Conservation (phyloP, 345 rosid species). For the Corchorus olitorius region DNA sequence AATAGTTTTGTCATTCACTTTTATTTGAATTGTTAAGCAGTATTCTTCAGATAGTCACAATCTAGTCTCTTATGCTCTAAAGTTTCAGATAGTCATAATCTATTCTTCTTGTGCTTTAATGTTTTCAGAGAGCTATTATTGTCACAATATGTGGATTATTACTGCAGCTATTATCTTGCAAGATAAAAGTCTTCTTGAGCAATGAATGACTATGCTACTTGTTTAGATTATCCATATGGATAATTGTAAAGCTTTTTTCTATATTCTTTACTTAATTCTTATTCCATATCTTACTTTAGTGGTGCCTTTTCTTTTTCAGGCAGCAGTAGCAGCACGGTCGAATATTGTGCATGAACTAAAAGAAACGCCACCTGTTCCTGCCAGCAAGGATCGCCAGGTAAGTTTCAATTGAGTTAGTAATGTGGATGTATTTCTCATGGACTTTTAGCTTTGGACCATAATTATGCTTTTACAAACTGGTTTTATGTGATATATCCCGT, state of each 20-base stretch:
- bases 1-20: background rate
- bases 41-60: background rate
- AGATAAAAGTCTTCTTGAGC: background rate
- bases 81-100: no score
- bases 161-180: background rate
- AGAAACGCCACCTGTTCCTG: slow-evolving; percentile 48
- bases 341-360: slow-evolving; percentile 54
- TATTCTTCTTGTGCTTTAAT: no score
- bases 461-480: background rate
- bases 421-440: background rate
- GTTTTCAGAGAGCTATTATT: background rate
- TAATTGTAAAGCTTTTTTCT: background rate
- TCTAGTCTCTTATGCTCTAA: no score
- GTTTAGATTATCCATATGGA: background rate
- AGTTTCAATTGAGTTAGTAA: slow-evolving; percentile 26
- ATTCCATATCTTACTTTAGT: background rate
- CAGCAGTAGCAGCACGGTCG: slow-evolving; percentile 80
- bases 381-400: slow-evolving; percentile 59
- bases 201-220: background rate
- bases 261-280: background rate
- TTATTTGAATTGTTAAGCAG: background rate
- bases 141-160: background rate
- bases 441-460: background rate
- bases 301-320: slow-evolving; percentile 48
- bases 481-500: background rate